Evolutionary conservation across 805 yeast species (phyloP).

Genomic region (Kluyveromyces siamensis): DNA sequence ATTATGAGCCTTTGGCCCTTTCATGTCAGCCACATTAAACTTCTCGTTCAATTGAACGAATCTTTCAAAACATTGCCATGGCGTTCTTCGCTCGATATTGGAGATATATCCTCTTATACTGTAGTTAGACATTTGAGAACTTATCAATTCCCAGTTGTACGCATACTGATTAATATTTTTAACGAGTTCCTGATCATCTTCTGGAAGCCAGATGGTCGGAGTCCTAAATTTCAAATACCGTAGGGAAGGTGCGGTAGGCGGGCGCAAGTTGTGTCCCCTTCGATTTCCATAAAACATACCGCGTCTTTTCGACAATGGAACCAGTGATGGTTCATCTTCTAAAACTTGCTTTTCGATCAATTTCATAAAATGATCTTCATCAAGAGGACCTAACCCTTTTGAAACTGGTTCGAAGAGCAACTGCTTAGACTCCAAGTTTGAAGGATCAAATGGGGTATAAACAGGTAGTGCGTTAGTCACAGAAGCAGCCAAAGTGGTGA

Average conservation of each 20-base stretch:
- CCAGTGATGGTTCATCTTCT: conserved; percentile 33
- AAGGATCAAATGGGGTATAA: conserved; percentile 22
- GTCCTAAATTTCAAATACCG: conserved; percentile 73
- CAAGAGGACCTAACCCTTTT: conserved; percentile 53
- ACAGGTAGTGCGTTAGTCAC: conserved; percentile 29
- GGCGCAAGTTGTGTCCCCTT: conserved; percentile 57
- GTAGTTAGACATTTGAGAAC: conserved; percentile 64
- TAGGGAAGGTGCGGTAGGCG: conserved; percentile 86
- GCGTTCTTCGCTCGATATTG: conserved; percentile 88
- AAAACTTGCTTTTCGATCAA: conserved; percentile 41
- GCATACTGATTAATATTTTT: conserved; percentile 77
- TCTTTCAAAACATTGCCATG: conserved; percentile 98
- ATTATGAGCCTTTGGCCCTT: conserved; percentile 71
- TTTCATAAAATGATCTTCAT: conserved; percentile 54
- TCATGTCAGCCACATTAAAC: conserved; percentile 78
- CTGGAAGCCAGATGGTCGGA: conserved; percentile 95
- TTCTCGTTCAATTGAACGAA: conserved; percentile 87
- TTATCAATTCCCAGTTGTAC: conserved; percentile 88
- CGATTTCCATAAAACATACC: conserved; percentile 43
- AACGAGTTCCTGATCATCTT: conserved; percentile 75
- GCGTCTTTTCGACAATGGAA: conserved; percentile 27
- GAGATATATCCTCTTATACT: conserved; percentile 68
- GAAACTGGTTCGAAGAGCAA: conserved; percentile 49
- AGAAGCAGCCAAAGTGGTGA: conserved; percentile 27
- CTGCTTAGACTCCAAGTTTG: conserved; percentile 20